Evolutionary conservation across 345 rosid species (phyloP).

Genomic region (Hibiscus syriacus): DNA sequence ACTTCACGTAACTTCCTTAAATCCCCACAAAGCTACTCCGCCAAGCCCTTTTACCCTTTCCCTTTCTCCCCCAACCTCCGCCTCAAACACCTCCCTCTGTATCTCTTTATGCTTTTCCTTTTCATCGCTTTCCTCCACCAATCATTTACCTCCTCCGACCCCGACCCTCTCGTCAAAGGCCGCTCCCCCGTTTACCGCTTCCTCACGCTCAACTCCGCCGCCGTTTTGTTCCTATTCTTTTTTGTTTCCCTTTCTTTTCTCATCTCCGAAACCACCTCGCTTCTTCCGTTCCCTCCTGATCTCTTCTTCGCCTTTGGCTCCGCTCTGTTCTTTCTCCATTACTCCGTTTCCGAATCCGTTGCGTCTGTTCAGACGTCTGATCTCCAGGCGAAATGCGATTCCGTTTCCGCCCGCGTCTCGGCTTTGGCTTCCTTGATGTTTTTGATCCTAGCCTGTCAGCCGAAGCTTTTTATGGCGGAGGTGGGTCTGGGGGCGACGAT

Average conservation of each 20-base stretch:
- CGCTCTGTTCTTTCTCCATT: constrained; percentile 64
- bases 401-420: constrained; percentile 60
- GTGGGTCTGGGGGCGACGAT: constrained; percentile 55
- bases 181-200: constrained; percentile 79
- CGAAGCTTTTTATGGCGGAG: constrained; percentile 65
- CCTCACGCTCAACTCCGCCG: constrained; percentile 69
- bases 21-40: constrained; percentile 64
- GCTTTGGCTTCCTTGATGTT: constrained; percentile 52
- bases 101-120: constrained; percentile 31
- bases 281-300: constrained; percentile 59
- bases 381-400: constrained; percentile 77
- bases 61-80: constrained; percentile 29
- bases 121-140: constrained; percentile 56
- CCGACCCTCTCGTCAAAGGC: constrained; percentile 84
- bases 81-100: constrained; percentile 44
- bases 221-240: constrained; percentile 76
- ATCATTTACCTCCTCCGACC: constrained; percentile 51
- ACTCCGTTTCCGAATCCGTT: constrained; percentile 48
- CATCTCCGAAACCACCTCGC: constrained; percentile 50
- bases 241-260: constrained; percentile 55
- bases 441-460: constrained; percentile 56
- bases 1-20: constrained; percentile 53
- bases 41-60: constrained; percentile 70
- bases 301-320: constrained; percentile 77
- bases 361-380: constrained; percentile 74